Evolutionary conservation across 129 eudicot genomes (phyloP).

Genomic region (Mikania micrantha): DNA sequence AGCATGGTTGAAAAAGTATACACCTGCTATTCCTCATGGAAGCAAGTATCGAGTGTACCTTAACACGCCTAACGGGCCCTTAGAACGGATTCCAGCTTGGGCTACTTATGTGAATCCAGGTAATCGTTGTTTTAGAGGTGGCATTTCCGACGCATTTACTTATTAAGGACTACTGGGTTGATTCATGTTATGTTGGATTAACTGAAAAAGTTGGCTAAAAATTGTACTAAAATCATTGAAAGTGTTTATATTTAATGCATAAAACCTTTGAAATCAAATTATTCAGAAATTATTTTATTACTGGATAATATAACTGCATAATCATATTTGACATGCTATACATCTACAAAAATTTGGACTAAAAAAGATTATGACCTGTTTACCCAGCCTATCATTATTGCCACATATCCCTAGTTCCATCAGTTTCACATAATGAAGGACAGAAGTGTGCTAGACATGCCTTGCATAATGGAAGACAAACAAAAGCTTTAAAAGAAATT

Average conservation of each 20-base stretch:
- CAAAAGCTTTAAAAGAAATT: too few relatives aligned
- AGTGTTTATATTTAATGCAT: neutral
- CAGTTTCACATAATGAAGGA: neutral
- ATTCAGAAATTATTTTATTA: neutral
- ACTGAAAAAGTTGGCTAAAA: neutral
- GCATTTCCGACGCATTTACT: neutral
- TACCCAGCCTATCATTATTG: neutral
- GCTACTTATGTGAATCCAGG: constrained; percentile 98
- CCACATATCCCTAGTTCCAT: neutral
- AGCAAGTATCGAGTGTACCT: constrained; percentile 90
- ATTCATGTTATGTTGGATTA: neutral
- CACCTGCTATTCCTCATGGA: constrained; percentile 86
- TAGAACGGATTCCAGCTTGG: constrained; percentile 98
- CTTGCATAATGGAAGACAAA: too few relatives aligned
- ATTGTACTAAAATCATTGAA: neutral
- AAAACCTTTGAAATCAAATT: neutral
- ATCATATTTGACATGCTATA: neutral
- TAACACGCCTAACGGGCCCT: constrained; percentile 86
- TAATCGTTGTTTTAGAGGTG: constrained; percentile 3
- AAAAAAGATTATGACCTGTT: neutral
- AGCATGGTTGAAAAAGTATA: constrained; percentile 82
- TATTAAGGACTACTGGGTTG: neutral
- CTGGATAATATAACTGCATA: neutral
- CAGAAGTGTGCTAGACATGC: too few relatives aligned
- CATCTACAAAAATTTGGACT: neutral